Base-by-base conservation (phyloP, 1,139 yeast species). In the Neolecta irregularis region DNA sequence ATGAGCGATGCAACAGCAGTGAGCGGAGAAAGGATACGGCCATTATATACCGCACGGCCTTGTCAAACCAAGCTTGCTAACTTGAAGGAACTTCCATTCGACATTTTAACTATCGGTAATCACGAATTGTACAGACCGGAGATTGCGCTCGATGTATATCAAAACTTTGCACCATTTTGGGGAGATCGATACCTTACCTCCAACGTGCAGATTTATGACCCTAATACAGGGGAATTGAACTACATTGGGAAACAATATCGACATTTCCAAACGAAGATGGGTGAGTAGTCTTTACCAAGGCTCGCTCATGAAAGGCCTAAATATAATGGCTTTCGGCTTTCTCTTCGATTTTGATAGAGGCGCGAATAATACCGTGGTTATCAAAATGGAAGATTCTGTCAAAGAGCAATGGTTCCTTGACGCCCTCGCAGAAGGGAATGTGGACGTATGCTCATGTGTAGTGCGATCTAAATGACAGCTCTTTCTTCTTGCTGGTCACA, bases 81-180 rank as follows among this genome's bases (percentile, higher is more conserved):
- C 81, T 0, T 83, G 83, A n/a, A n/a, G n/a, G n/a, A n/a, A n/a
- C n/a, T n/a, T n/a, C 53, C 65, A 65, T 44, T 58, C 66, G 96
- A 88, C 52, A 53, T 88, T 28, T 57, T 88, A 29, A 78, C 94
- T 0, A 60, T 85, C 34, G 98, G 98, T 1, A 88, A 88, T 55
- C 98, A 88, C 55, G 98, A 88, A 50, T 64, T 88, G 30, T 88
- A 88, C 52, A 60, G 63, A n/a, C 72, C 69, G 49, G 75, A 69
- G 13, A 71, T 73, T 32, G 69, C 91, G 4, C 50, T 56, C 24
- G 71, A 68, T 47, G 96, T 88, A 52, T 74, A 60, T 47, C 70
- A 74, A 26, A 48, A 60, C 16, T 61, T 81, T 12, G 74, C 69
- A 1, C 59, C 63, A 1, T 64, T 64, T 32, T 81, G 64, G 53